phyloP scores from a whole-genome alignment of 305 asterid species.

The Galium porrigens region DNA sequence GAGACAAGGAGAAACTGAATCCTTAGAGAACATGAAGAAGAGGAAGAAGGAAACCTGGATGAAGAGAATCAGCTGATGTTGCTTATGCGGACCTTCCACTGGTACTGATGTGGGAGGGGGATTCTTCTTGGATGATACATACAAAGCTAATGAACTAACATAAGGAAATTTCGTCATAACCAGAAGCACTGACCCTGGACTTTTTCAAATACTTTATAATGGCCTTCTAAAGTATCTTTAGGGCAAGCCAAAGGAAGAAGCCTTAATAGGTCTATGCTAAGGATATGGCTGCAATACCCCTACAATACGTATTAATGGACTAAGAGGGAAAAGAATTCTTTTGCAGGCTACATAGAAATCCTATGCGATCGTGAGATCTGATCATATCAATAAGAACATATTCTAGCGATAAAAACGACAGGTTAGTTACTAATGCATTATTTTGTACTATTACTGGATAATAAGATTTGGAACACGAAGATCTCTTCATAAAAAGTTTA shows the following conservation, averaged over 20 bases:
- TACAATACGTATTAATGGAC: not conserved
- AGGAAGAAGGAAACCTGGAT: constrained; percentile 29
- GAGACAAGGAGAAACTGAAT: constrained; percentile 20
- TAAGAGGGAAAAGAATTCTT: not conserved
- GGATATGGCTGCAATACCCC: not conserved
- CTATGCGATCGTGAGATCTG: constrained; percentile 6
- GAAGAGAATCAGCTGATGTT: constrained; percentile 24
- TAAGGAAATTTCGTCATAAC: not conserved
- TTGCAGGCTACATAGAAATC: constrained; percentile 1
- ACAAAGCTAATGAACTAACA: not conserved
- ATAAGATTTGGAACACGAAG: not conserved
- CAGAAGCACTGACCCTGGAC: not conserved
- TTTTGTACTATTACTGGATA: not conserved
- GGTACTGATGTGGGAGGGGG: constrained; percentile 50
- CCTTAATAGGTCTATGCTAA: not conserved
- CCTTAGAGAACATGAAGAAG: constrained; percentile 24
- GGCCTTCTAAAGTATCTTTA: not conserved
- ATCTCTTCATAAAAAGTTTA: not conserved
- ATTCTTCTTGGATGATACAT: constrained; percentile 23
- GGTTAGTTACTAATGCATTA: not conserved
- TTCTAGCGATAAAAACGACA: not conserved
- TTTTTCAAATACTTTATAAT: constrained; percentile 2
- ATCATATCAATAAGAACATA: not conserved
- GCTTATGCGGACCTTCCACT: constrained; percentile 38
- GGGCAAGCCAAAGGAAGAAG: constrained; percentile 10